Percentiles rank a stretch among this genome's conserved stretches.
phyloP scores from a whole-genome alignment of 225 moss, liverwort and hornwort species.

The Physcomitrium patens region DNA sequence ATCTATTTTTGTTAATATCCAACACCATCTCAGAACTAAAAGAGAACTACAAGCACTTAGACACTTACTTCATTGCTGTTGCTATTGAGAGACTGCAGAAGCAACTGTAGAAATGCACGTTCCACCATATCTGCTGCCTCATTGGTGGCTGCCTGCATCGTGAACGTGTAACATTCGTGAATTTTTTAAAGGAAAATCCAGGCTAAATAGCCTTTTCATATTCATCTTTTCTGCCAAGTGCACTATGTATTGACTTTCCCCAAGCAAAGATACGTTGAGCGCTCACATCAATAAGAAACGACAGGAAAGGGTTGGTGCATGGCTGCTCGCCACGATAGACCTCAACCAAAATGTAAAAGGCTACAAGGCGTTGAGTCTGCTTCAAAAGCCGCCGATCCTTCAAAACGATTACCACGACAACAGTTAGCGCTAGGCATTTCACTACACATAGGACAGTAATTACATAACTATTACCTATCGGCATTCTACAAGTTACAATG shows the following conservation, averaged over 20 bases:
- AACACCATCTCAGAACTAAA: conserved; percentile 14
- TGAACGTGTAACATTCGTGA: conserved; percentile 5
- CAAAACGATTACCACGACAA: conserved; percentile 30
- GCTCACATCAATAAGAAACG: conserved; percentile 76
- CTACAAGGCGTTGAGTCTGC: conserved; percentile 80
- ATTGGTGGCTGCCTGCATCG: conserved; percentile 69
- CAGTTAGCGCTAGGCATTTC: conserved; percentile 9
- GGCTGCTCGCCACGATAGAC: conserved; percentile 80
- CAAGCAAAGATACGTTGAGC: conserved; percentile 22
- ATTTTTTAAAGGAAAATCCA: not conserved
- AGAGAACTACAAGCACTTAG: not conserved
- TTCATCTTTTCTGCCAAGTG: not conserved
- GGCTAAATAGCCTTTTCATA: not conserved
- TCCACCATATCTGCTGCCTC: conserved; percentile 71
- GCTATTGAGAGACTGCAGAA: conserved; percentile 56
- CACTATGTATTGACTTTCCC: not conserved
- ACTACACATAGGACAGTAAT: not conserved
- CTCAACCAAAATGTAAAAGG: conserved; percentile 81
- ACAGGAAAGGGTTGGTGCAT: conserved; percentile 85
- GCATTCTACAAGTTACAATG: not conserved
- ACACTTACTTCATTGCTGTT: conserved; percentile 66
- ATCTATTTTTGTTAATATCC: not conserved
- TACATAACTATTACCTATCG: not conserved
- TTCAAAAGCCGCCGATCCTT: conserved; percentile 80
- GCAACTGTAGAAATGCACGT: conserved; percentile 64